These are phyloP conservation scores for Termitomyces sp. DNA, from an alignment of 768 basidiomycete genomes.

Conservation along the genomic window DNA sequence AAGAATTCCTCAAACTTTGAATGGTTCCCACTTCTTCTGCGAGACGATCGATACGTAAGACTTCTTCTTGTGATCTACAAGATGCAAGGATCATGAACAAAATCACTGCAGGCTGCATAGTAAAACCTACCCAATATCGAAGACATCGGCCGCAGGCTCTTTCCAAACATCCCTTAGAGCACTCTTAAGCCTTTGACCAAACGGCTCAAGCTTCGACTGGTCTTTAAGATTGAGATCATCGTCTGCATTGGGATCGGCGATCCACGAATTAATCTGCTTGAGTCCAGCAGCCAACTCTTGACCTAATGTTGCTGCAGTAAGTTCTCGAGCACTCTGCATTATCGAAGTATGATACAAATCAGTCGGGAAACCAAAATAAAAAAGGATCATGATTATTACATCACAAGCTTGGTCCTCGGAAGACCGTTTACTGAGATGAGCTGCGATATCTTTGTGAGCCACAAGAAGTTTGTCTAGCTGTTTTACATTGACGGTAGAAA, in stretches of 20 bases:
- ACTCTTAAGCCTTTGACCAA: conserved; percentile 55
- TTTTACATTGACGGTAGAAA: conserved; percentile 44
- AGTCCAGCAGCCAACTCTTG: conserved; percentile 77
- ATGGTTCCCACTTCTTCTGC: conserved; percentile 75
- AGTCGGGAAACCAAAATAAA: not conserved
- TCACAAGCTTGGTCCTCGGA: conserved; percentile 80
- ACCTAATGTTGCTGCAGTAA: conserved; percentile 75
- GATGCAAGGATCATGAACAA: not conserved
- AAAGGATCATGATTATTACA: conserved; percentile 42
- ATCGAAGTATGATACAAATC: not conserved
- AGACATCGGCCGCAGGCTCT: conserved; percentile 65
- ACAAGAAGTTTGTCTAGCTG: conserved; percentile 56
- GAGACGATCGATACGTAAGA: conserved; percentile 59
- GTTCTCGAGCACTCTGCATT: conserved; percentile 77
- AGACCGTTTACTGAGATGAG: conserved; percentile 66
- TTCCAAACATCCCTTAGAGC: conserved; percentile 76
- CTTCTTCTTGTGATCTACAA: conserved; percentile 68
- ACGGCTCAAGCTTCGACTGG: conserved; percentile 33
- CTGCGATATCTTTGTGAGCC: conserved; percentile 61
- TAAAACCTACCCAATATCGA: conserved; percentile 68
- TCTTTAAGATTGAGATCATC: conserved; percentile 45
- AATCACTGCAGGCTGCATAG: not conserved
- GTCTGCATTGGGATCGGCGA: conserved; percentile 42
- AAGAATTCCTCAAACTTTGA: conserved; percentile 74
- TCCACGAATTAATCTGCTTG: conserved; percentile 48